Percentiles rank a stretch among this genome's conserved stretches.
These are phyloP conservation scores for Lipomyces kockii DNA, from an alignment of 805 yeast species.

Conservation along the genomic window DNA sequence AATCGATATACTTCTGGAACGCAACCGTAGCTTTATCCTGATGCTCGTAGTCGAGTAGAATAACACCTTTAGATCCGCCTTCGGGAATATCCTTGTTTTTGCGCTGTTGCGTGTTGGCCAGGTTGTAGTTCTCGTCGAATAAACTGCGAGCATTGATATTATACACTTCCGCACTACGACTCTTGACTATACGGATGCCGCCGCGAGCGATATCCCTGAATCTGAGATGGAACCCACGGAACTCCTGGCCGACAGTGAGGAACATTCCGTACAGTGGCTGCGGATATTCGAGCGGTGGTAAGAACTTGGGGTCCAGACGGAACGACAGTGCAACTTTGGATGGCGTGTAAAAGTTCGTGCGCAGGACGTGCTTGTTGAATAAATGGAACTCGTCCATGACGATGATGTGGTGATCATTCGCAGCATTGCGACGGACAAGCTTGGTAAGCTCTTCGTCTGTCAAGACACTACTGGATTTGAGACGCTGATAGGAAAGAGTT, in stretches of 20 bases:
- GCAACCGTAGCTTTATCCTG: conserved; percentile 82
- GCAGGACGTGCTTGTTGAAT: conserved; percentile 84
- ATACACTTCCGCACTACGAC: conserved; percentile 84
- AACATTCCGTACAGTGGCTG: conserved; percentile 94
- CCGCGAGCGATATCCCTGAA: conserved; percentile 98
- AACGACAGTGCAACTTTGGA: conserved; percentile 95
- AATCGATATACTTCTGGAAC: conserved; percentile 89
- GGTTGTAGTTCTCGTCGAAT: conserved; percentile 94
- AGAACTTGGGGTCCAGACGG: conserved; percentile 82
- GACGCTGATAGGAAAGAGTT: conserved; percentile 85
- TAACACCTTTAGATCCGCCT: conserved; percentile 98
- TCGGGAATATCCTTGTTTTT: conserved; percentile 98
- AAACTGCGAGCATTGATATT: conserved; percentile 81
- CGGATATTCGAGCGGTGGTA: conserved; percentile 87
- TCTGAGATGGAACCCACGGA: conserved; percentile 96
- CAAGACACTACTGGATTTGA: conserved; percentile 73
- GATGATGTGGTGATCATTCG: conserved; percentile 76
- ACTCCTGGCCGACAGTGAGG: conserved; percentile 93
- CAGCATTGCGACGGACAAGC: conserved; percentile 67
- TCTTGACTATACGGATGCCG: conserved; percentile 93
- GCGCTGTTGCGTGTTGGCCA: conserved; percentile 94
- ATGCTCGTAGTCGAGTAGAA: conserved; percentile 69
- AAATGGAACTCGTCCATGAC: conserved; percentile 81
- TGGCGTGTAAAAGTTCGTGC: conserved; percentile 91
- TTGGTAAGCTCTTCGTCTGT: conserved; percentile 75